Percentiles rank a stretch among this genome's conserved stretches.
phyloP scores from a whole-genome alignment of 805 yeast genomes.

The Blastobotrys chiropterorum region DNA sequence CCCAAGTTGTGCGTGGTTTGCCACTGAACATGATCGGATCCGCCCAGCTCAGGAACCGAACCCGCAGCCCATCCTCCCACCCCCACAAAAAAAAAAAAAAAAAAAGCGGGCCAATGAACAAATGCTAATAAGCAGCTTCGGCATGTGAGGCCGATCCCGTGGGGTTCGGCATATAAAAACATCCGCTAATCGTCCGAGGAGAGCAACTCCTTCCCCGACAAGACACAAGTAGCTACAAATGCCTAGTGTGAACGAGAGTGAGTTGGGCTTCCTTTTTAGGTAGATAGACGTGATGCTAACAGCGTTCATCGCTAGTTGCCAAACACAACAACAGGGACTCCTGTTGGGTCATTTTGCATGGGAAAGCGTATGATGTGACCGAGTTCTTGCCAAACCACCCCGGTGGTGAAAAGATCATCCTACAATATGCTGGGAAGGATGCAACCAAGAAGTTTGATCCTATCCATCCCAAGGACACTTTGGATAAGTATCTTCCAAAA shows the following conservation, averaged over 20 bases:
- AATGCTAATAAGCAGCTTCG: not conserved
- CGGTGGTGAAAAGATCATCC: slow-evolving; percentile 51
- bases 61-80: not conserved
- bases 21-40: too few species aligned
- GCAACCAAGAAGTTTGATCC: slow-evolving; percentile 84
- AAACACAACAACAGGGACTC: slow-evolving; percentile 53
- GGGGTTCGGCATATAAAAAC: not conserved
- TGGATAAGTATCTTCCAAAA: slow-evolving; percentile 52
- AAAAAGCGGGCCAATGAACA: not conserved
- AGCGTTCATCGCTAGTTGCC: slow-evolving; percentile 32
- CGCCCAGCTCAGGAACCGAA: too few species aligned
- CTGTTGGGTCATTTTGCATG: slow-evolving; percentile 82
- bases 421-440: slow-evolving; percentile 62
- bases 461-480: slow-evolving; percentile 83
- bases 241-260: not conserved
- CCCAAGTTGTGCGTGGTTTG: too few species aligned
- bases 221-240: too few species aligned
- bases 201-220: too few species aligned
- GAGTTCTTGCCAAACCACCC: slow-evolving; percentile 54
- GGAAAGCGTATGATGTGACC: slow-evolving; percentile 72
- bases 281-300: not conserved
- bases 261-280: not conserved
- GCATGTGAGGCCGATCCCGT: not conserved
- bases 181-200: not conserved
- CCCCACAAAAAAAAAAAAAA: too few species aligned